A percentile compares a stretch with the other conserved stretches of the same genome.
Evolutionary conservation across 2,329 filamentous ascomycete genomes (phyloP).

Genomic region (Xylariaceae sp.): DNA sequence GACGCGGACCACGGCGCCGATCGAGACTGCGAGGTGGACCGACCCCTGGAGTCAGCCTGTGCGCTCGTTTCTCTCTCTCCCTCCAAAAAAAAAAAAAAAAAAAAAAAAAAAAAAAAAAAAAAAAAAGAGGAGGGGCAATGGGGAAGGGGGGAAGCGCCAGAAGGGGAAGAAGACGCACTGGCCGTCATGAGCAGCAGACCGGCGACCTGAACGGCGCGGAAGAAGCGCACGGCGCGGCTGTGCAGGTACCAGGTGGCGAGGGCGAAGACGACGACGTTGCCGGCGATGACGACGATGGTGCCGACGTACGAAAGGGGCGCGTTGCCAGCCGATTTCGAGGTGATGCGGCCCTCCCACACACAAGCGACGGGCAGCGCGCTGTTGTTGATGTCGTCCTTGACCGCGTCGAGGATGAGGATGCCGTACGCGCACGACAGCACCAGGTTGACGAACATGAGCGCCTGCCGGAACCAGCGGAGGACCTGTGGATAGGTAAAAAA

Average conservation of each 20-base stretch:
- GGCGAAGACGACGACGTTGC: constrained; percentile 50
- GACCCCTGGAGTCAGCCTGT: no score
- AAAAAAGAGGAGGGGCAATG: no score
- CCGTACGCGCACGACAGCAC: constrained; percentile 49
- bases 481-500: no score
- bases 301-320: constrained; percentile 44
- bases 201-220: constrained; percentile 44
- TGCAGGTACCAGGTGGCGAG: constrained; percentile 60
- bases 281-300: constrained; percentile 54
- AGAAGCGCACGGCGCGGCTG: constrained; percentile 43
- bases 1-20: constrained; percentile 51
- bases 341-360: constrained; percentile 42
- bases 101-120: no score
- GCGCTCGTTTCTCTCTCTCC: no score
- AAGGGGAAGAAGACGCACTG: no score
- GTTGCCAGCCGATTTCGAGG: constrained; percentile 29
- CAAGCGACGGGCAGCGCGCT: constrained; percentile 53
- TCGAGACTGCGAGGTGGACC: no score
- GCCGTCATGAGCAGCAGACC: constrained; percentile 48
- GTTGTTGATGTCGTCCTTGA: constrained; percentile 42
- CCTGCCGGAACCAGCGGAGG: constrained; percentile 56
- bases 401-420: constrained; percentile 47
- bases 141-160: no score
- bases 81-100: no score
- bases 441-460: constrained; percentile 59